Conservation (phyloP, 257 asterid species). For the Solanum habrochaites region DNA sequence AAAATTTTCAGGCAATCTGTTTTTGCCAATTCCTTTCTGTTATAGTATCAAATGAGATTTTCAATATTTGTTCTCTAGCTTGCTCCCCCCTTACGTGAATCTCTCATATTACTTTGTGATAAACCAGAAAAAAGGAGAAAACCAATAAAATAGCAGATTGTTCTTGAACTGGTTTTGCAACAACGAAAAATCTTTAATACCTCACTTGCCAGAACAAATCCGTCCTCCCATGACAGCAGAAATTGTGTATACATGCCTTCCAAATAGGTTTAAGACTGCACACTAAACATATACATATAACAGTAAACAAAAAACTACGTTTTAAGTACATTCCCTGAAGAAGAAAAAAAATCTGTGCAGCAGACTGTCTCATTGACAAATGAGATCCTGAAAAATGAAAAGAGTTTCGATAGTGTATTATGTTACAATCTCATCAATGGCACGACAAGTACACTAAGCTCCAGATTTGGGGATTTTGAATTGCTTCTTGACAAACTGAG, state of each 20-base stretch:
- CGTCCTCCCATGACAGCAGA: neutral
- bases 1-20: neutral
- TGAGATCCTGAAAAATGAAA: neutral
- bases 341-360: neutral
- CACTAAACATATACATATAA: neutral
- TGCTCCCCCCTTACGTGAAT: neutral
- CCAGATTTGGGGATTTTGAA: slow-evolving; percentile 77
- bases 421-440: neutral
- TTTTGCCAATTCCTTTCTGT: neutral
- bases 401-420: neutral
- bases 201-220: neutral
- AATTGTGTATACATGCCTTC: neutral
- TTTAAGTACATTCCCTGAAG: neutral
- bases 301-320: neutral
- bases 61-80: neutral
- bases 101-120: neutral
- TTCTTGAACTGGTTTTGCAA: neutral
- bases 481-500: slow-evolving; percentile 95
- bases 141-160: neutral
- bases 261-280: neutral
- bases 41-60: neutral
- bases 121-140: neutral
- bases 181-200: neutral
- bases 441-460: slow-evolving; percentile 11
- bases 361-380: neutral